These are phyloP conservation scores for Naematelia encephala DNA, from an alignment of 768 basidiomycete genomes.

Conservation along the genomic window DNA sequence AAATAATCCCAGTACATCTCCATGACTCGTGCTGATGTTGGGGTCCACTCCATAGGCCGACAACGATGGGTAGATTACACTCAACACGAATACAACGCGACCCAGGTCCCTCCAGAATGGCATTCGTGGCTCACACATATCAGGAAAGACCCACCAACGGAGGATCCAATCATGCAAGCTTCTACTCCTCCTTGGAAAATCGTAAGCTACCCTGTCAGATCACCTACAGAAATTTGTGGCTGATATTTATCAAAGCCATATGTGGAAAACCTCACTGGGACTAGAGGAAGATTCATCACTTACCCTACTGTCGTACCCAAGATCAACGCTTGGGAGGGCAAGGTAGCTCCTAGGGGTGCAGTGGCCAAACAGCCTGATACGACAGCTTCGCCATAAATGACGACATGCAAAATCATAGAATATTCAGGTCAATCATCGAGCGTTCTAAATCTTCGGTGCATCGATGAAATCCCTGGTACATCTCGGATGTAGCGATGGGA, in stretches of 20 bases:
- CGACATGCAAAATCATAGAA: background rate
- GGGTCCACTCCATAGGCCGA: slow-evolving; percentile 60
- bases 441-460: background rate
- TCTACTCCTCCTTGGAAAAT: slow-evolving; percentile 75
- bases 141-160: slow-evolving; percentile 71
- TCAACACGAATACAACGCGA: slow-evolving; percentile 85
- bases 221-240: background rate
- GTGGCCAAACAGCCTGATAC: slow-evolving; percentile 4
- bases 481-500: too few relatives aligned
- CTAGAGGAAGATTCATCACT: slow-evolving; percentile 79
- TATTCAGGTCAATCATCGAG: too few relatives aligned
- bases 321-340: slow-evolving; percentile 78
- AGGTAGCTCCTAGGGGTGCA: slow-evolving; percentile 49
- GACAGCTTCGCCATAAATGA: background rate
- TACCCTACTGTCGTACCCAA: slow-evolving; percentile 87
- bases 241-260: slow-evolving; percentile 60
- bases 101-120: slow-evolving; percentile 94
- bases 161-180: slow-evolving; percentile 69
- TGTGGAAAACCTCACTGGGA: slow-evolving; percentile 87
- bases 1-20: background rate
- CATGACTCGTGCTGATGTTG: background rate
- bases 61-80: slow-evolving; percentile 95
- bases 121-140: slow-evolving; percentile 94
- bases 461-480: too few relatives aligned
- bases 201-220: slow-evolving; percentile 56